These are phyloP conservation scores for Warburgia ugandensis DNA, from an alignment of 164 flowering plant species.

Conservation along the genomic window DNA sequence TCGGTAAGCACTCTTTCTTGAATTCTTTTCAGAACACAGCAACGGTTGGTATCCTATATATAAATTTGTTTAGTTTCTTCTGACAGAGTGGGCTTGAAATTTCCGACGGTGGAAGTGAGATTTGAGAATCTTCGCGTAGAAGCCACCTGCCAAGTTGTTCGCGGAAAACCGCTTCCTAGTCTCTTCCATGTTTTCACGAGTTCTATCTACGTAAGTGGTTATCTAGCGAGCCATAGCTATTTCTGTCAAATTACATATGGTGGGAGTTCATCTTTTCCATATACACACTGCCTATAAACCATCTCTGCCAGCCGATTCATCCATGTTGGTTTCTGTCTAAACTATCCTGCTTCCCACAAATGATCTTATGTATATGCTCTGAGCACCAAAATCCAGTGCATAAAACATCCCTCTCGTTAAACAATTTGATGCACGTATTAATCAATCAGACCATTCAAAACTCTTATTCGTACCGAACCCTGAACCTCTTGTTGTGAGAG, in stretches of 20 bases:
- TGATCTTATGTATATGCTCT: neutral
- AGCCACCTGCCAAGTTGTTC: constrained; percentile 55
- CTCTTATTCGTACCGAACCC: too few relatives aligned
- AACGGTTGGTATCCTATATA: neutral
- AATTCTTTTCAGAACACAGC: neutral
- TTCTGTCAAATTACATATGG: too few relatives aligned
- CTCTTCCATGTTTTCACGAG: constrained; percentile 51
- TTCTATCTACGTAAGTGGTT: constrained; percentile 43
- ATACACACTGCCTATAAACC: neutral
- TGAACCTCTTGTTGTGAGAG: too few relatives aligned
- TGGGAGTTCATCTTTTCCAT: neutral
- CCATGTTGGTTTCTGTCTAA: neutral
- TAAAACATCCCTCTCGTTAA: too few relatives aligned
- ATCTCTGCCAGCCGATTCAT: neutral
- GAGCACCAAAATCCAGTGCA: neutral
- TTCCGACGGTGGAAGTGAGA: constrained; percentile 61
- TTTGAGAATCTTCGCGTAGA: constrained; percentile 42
- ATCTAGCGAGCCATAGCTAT: too few relatives aligned
- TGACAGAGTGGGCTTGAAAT: constrained; percentile 53
- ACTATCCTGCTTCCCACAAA: neutral
- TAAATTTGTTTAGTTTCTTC: neutral
- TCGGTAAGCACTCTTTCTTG: neutral
- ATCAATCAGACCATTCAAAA: too few relatives aligned
- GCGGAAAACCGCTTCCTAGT: constrained; percentile 70
- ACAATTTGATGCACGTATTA: too few relatives aligned